Evolutionary conservation across 192 early-diverging fungal species (phyloP), one percentile per base, ranked within the genome.

Genomic region (Backusella westeae): DNA sequence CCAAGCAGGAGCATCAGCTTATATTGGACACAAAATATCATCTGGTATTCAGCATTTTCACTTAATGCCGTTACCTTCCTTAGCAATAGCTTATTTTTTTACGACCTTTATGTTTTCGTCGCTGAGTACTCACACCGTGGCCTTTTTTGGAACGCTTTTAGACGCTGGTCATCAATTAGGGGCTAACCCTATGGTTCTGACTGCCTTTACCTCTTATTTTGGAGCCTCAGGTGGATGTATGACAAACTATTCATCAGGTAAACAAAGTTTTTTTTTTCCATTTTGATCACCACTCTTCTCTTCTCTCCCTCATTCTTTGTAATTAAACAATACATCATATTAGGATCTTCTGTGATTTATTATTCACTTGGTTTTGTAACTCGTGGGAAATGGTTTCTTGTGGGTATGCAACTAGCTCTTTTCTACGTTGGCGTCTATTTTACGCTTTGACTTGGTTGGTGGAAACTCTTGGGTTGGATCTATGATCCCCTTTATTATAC

Each of bases 101-200:
- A 88, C 90, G 21, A 91, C 90, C 77, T 93, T 91, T 75, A 67
- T 94, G 75, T 93, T 94, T 75, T 92, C 91, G 14, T 89, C 87
- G 10, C 86, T 91, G 1, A 93, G 91, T 44, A 87, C 89, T 56
- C 93, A 95, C 52, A 89, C 89, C 4, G 88, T 91, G 12, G 90
- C 93, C 0, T 86, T 95, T 67, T 81, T 81, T 53, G 87, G 84
- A 6, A 91, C 93, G 2, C 87, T 94, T 69, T 82, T 94, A 78
- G 87, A 88, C n/a, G 92, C 93, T 4, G 93, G 87, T 0, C 81
- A 87, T 49, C 78, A 80, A 9, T 81, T 93, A 15, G 85, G 86
- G 1, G 88, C 83, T 36, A 84, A 89, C 26, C 88, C 89, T 4
- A 75, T 81, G 67, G 67, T 92, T 52, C 63, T 89, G 1, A 81